Conservation (phyloP, 2,329 filamentous ascomycete genomes). For the Fonsecaea erecta region DNA sequence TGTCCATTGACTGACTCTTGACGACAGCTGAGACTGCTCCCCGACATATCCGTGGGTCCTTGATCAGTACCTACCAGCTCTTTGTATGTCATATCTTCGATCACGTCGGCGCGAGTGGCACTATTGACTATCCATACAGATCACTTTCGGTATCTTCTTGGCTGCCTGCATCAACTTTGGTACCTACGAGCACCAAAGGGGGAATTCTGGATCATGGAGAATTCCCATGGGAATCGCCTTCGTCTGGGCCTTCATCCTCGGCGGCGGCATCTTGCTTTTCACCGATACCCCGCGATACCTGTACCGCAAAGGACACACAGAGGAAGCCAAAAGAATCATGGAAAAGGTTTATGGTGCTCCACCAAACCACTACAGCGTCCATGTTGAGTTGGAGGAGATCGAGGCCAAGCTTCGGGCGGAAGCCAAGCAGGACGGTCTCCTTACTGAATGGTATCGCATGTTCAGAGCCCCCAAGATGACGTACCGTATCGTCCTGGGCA, state of each 20-base stretch:
- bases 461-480: slow-evolving; percentile 55
- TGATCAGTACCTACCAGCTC: slow-evolving; percentile 53
- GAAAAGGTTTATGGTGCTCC: slow-evolving; percentile 61
- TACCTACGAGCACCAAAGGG: slow-evolving; percentile 40
- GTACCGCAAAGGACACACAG: slow-evolving; percentile 60
- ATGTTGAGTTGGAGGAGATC: slow-evolving; percentile 62
- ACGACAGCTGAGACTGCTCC: slow-evolving; percentile 51
- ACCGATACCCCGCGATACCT: slow-evolving; percentile 63
- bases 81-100: slow-evolving; percentile 46
- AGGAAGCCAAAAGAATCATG: slow-evolving; percentile 57
- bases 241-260: slow-evolving; percentile 60
- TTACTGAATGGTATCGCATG: slow-evolving; percentile 50
- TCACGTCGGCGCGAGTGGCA: background rate
- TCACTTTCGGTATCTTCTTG: slow-evolving; percentile 63
- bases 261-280: slow-evolving; percentile 59
- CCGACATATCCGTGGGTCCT: slow-evolving; percentile 50
- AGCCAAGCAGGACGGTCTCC: slow-evolving; percentile 54
- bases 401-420: slow-evolving; percentile 59
- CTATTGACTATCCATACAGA: slow-evolving; percentile 52
- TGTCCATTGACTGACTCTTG: background rate
- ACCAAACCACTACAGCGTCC: slow-evolving; percentile 60
- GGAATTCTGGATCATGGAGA: slow-evolving; percentile 47
- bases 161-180: slow-evolving; percentile 61
- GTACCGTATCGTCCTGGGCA: slow-evolving; percentile 52
- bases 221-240: slow-evolving; percentile 62